A percentile compares a stretch with the other conserved stretches of the same genome.
These are phyloP conservation scores for Allantophomopsis lycopodina DNA, from an alignment of 2,329 filamentous ascomycete species.

Conservation along the genomic window DNA sequence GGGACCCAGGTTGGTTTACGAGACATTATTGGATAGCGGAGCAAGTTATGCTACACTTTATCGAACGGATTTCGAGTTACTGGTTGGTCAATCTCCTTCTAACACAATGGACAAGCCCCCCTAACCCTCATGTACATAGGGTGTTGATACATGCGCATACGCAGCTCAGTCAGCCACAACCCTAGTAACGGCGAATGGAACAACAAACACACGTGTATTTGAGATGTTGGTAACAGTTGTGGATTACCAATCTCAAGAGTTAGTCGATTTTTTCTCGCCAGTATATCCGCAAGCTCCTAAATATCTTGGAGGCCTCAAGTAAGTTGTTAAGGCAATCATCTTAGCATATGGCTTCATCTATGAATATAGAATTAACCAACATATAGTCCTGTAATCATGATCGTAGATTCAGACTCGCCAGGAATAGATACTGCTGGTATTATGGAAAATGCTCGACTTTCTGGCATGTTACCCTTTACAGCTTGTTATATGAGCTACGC, in stretches of 20 bases:
- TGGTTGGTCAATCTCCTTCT: constrained; percentile 6
- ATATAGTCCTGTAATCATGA: too few species aligned
- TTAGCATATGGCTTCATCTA: too few species aligned
- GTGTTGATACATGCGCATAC: constrained; percentile 20
- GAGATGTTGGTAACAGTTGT: constrained; percentile 22
- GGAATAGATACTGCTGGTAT: too few species aligned
- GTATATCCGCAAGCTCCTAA: too few species aligned
- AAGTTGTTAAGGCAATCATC: too few species aligned
- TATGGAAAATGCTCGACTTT: constrained; percentile 17
- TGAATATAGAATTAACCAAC: too few species aligned
- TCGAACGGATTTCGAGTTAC: constrained; percentile 18
- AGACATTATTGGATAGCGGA: constrained; percentile 27
- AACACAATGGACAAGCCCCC: too few species aligned
- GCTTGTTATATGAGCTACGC: constrained; percentile 26
- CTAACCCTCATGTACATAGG: background rate
- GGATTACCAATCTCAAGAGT: constrained; percentile 8
- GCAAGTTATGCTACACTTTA: constrained; percentile 26
- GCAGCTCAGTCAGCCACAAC: constrained; percentile 19
- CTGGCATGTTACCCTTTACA: constrained; percentile 27
- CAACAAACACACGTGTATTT: constrained; percentile 13
- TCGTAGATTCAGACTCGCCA: too few species aligned
- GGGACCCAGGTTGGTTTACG: constrained; percentile 18
- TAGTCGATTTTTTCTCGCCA: constrained; percentile 9
- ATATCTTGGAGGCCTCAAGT: too few species aligned
- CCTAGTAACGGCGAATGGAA: constrained; percentile 10